Conservation (phyloP, 768 basidiomycete species). For the Boletellus ananiceps region DNA sequence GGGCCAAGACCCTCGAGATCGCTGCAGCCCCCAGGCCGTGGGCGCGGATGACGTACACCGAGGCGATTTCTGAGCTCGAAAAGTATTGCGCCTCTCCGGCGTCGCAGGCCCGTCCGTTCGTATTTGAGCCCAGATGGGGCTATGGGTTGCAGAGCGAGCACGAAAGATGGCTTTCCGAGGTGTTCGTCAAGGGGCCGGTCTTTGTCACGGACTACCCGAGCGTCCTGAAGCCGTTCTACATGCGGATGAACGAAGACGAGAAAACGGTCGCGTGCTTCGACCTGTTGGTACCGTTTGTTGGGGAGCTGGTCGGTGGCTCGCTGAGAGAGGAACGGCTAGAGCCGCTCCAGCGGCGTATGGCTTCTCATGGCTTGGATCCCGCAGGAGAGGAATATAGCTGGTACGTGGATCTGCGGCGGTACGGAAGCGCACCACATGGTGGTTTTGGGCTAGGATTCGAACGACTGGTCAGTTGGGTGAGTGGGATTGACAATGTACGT, state of each 20-base stretch:
- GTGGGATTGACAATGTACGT: constrained; percentile 84
- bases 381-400: constrained; percentile 45
- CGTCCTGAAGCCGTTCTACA: constrained; percentile 90
- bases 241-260: constrained; percentile 63
- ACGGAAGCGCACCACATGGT: constrained; percentile 86
- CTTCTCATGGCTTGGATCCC: constrained; percentile 39
- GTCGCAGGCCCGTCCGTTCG: constrained; percentile 37
- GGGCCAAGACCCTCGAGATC: constrained; percentile 32
- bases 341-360: constrained; percentile 49
- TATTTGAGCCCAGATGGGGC: constrained; percentile 63
- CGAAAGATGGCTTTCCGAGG: constrained; percentile 84
- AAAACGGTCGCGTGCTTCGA: constrained; percentile 92
- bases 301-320: constrained; percentile 91
- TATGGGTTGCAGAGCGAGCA: constrained; percentile 79
- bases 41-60: constrained; percentile 72
- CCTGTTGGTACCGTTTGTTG: constrained; percentile 79
- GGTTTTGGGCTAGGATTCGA: constrained; percentile 98
- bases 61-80: constrained; percentile 62
- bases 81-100: constrained; percentile 28
- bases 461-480: constrained; percentile 80
- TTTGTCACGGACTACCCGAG: constrained; percentile 91
- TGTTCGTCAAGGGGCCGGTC: constrained; percentile 64
- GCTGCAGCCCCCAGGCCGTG: constrained; percentile 46
- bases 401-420: constrained; percentile 83
- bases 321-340: constrained; percentile 73